Evolutionary conservation across 208 protist species (phyloP), one percentile per base, ranked within the genome.

Genomic region (Crithidia bombi): DNA sequence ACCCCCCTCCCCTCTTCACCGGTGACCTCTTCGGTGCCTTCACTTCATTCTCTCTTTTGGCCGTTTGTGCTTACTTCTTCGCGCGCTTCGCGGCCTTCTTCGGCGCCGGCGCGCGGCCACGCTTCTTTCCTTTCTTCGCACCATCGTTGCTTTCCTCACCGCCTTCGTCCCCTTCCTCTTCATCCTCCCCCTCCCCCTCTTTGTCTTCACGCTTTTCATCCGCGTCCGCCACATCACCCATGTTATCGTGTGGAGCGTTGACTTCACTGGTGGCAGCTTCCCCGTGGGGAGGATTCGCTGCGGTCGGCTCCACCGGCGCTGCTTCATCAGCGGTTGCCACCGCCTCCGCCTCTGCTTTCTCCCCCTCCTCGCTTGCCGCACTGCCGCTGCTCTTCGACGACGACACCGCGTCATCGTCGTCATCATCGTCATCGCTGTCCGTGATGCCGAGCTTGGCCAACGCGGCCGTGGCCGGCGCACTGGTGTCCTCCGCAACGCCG

Each of bases 31-130:
- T n/a, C n/a, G n/a, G n/a, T n/a, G n/a, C n/a, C n/a, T n/a, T n/a
- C n/a, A n/a, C n/a, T n/a, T n/a, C n/a, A n/a, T n/a, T n/a, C n/a
- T n/a, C n/a, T n/a, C n/a, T n/a, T n/a, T n/a, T n/a, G n/a, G n/a
- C n/a, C n/a, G n/a, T n/a, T 38, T 49, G 54, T 54, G 12, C 36
- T 56, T 75, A 64, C 26, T 91, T 91, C 71, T 85, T 92, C 1
- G 82, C 57, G 26, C 74, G 70, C 67, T 90, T 92, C 54, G 79
- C 38, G 21, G 79, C n/a, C 61, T 78, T 49, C 63, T 76, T 76
- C 44, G 58, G 43, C 21, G 26, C 54, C 35, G 52, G 26, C 25
- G 54, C 30, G 41, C 57, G 72, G 0, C 39, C 62, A 39, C 67
- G 74, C 57, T 82, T 79, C 68, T 75, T 73, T 26, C 44, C n/a